A percentile compares a stretch with the other conserved stretches of the same genome.
phyloP scores from a whole-genome alignment of 2,329 filamentous ascomycete species.

The Neonectria punicea region DNA sequence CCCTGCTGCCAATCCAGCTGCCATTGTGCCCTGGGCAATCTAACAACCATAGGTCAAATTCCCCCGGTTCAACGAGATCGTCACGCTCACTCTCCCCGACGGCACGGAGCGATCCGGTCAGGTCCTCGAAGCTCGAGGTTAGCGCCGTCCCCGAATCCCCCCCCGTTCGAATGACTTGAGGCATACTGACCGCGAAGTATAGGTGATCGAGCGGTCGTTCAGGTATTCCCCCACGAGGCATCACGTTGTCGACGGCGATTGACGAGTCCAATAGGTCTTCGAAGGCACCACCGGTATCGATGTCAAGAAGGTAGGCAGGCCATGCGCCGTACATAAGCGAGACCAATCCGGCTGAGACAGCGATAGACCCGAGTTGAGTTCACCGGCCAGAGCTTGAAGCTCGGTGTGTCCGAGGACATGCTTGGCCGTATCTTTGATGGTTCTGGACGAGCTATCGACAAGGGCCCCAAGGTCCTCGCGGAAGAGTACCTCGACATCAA shows the following conservation, averaged over 20 bases:
- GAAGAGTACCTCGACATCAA: conserved; percentile 99
- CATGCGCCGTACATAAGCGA: conserved; percentile 13
- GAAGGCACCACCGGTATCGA: conserved; percentile 97
- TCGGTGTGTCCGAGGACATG: conserved; percentile 99
- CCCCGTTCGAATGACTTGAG: conserved; percentile 24
- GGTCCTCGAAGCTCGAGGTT: conserved; percentile 97
- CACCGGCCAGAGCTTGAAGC: conserved; percentile 95
- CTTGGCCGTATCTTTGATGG: conserved; percentile 98
- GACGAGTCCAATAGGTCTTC: conserved; percentile 75
- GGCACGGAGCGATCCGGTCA: conserved; percentile 93
- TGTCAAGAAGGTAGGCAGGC: conserved; percentile 87
- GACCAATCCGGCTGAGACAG: conserved; percentile 40
- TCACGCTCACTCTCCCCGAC: conserved; percentile 94
- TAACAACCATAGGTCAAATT: conserved; percentile 83
- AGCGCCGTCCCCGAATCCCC: conserved; percentile 30
- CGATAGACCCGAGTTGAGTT: conserved; percentile 94
- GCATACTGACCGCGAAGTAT: conserved; percentile 33
- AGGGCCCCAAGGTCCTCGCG: conserved; percentile 96
- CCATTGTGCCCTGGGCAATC: conserved; percentile 26
- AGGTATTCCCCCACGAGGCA: conserved; percentile 66
- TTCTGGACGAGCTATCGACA: conserved; percentile 97
- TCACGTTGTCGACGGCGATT: conserved; percentile 31
- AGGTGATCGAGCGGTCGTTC: conserved; percentile 95
- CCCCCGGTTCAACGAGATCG: conserved; percentile 97
- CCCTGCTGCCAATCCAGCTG: conserved; percentile 8